phyloP scores from a whole-genome alignment of 73 alveolate genomes.

The Diophrys appendiculata region DNA sequence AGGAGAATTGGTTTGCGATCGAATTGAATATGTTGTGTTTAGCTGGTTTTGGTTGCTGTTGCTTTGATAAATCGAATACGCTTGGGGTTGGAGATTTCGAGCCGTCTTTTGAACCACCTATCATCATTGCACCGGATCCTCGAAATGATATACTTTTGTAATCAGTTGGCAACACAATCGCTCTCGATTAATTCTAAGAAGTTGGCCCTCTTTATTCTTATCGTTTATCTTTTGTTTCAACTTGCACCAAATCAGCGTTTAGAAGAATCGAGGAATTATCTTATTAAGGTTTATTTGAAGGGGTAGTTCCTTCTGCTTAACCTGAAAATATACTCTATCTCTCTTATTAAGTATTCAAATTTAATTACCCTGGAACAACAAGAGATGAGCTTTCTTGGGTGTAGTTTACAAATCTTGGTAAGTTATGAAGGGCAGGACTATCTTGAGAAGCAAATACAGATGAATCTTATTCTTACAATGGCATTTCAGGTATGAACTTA shows the following conservation, averaged over 20 bases:
- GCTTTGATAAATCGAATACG: too few species aligned
- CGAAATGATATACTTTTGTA: neutral
- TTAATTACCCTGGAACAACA: neutral
- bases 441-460: neutral
- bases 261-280: too few species aligned
- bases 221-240: neutral
- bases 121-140: neutral
- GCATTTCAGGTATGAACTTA: neutral
- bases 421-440: neutral
- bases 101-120: too few species aligned
- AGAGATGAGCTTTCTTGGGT: neutral
- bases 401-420: too few species aligned
- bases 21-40: neutral
- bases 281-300: too few species aligned
- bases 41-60: neutral
- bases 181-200: too few species aligned
- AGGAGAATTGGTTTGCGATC: neutral
- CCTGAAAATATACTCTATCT: too few species aligned
- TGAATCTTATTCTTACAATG: neutral
- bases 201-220: neutral
- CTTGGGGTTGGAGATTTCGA: too few species aligned
- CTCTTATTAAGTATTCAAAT: neutral
- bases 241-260: too few species aligned
- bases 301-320: too few species aligned
- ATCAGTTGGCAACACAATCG: neutral